Percentiles rank a stretch among this genome's conserved stretches.
Conservation (phyloP, 2,329 filamentous ascomycete genomes). For the Chalaropsis ovoidea region DNA sequence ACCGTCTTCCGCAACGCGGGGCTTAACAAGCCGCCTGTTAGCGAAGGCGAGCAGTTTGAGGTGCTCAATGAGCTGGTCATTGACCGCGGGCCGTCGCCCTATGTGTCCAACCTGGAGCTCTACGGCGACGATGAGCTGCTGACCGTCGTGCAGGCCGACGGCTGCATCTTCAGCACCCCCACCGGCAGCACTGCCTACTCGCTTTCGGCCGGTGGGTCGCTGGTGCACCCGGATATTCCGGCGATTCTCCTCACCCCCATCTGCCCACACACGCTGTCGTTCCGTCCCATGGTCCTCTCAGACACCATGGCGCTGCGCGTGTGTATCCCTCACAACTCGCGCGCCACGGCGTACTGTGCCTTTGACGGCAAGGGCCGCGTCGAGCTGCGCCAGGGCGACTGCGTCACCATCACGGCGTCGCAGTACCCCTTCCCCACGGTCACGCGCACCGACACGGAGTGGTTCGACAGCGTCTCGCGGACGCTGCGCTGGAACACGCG, state of each 20-base stretch:
- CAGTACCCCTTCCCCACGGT: slow-evolving; percentile 97
- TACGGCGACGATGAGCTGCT: slow-evolving; percentile 92
- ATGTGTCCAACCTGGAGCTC: slow-evolving; percentile 91
- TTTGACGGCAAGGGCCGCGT: slow-evolving; percentile 96
- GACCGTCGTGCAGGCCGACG: slow-evolving; percentile 91
- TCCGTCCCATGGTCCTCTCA: slow-evolving; percentile 94
- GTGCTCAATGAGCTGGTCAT: slow-evolving; percentile 98
- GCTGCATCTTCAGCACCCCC: slow-evolving; percentile 94
- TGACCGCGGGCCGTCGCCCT: slow-evolving; percentile 89
- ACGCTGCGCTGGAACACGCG: slow-evolving; percentile 92
- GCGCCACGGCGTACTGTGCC: slow-evolving; percentile 89
- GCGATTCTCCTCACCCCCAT: slow-evolving; percentile 95
- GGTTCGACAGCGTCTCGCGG: slow-evolving; percentile 91
- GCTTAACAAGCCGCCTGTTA: slow-evolving; percentile 44
- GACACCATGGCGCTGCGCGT: slow-evolving; percentile 90
- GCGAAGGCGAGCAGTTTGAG: slow-evolving; percentile 92
- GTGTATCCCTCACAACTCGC: slow-evolving; percentile 70
- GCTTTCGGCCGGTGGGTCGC: slow-evolving; percentile 84
- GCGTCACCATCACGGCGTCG: slow-evolving; percentile 89
- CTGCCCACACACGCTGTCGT: slow-evolving; percentile 92
- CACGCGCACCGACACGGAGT: slow-evolving; percentile 77
- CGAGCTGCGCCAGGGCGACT: slow-evolving; percentile 84
- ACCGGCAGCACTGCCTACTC: slow-evolving; percentile 94
- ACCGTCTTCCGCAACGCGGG: slow-evolving; percentile 74
- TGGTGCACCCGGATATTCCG: slow-evolving; percentile 93